These are phyloP conservation scores for Cicer cuneatum DNA, from an alignment of 306 rosid species.

Conservation along the genomic window DNA sequence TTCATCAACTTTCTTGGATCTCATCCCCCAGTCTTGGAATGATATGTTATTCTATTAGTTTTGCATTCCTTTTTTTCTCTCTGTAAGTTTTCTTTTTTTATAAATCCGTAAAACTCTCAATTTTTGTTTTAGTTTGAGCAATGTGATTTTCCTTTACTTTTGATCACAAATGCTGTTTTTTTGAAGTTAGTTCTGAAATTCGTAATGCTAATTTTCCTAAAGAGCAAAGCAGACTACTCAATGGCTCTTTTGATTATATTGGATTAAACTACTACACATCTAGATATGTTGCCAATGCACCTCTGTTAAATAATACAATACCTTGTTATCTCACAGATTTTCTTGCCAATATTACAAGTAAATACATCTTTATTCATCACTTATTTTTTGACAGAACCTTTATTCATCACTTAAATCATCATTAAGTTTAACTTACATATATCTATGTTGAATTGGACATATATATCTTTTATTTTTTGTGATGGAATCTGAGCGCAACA, in stretches of 20 bases:
- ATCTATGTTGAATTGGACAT: not conserved
- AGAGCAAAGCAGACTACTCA: constrained; percentile 39
- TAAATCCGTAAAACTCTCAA: not conserved
- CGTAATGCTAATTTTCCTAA: too few relatives aligned
- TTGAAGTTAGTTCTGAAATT: not conserved
- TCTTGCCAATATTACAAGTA: constrained; percentile 49
- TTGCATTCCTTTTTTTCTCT: constrained; percentile 13
- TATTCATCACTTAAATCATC: not conserved
- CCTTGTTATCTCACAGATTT: constrained; percentile 48
- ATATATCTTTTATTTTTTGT: not conserved
- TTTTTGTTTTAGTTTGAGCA: constrained; percentile 34
- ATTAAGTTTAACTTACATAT: not conserved
- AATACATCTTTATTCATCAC: constrained; percentile 13
- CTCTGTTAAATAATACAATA: not conserved
- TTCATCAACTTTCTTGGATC: too few relatives aligned
- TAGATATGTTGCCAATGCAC: constrained; percentile 50
- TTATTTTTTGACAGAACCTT: too few relatives aligned
- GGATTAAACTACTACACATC: constrained; percentile 71
- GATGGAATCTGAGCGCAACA: constrained; percentile 48
- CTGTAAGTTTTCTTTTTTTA: constrained; percentile 1
- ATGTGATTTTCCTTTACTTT: constrained; percentile 7
- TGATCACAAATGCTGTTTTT: not conserved
- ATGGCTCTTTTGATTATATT: constrained; percentile 67
- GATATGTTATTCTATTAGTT: constrained; percentile 7
- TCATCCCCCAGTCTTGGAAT: too few relatives aligned